phyloP scores from a whole-genome alignment of 331 rosid genomes.

The Quercus lobata region DNA sequence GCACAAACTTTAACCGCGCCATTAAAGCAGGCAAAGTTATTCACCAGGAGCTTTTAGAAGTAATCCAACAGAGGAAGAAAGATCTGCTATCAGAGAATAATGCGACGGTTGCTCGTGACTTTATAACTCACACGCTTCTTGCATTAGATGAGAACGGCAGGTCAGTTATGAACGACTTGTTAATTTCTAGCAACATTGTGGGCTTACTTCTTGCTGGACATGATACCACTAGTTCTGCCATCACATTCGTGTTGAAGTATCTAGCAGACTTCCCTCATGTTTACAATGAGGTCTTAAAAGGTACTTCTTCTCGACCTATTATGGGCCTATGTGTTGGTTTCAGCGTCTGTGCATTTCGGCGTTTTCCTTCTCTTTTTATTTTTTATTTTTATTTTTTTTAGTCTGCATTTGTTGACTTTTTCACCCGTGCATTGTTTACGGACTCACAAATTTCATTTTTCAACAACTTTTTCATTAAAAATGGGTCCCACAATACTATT shows the following conservation, averaged over 20 bases:
- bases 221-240: not conserved
- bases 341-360: too few species aligned
- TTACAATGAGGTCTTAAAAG: not conserved
- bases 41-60: constrained; percentile 16
- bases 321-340: too few species aligned
- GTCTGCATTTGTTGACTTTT: too few species aligned
- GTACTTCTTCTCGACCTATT: not conserved
- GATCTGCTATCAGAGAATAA: not conserved
- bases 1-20: constrained; percentile 28
- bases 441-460: too few species aligned
- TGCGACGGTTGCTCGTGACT: constrained; percentile 25
- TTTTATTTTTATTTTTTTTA: too few species aligned
- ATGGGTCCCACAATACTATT: too few species aligned
- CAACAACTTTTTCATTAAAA: too few species aligned
- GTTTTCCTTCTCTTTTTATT: too few species aligned
- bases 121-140: constrained; percentile 20
- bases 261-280: not conserved
- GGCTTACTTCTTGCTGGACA: not conserved
- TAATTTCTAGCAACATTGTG: not conserved
- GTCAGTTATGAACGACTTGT: not conserved
- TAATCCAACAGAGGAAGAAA: constrained; percentile 31
- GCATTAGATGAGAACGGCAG: not conserved
- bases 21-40: constrained; percentile 25
- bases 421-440: too few species aligned
- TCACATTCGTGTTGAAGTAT: not conserved